These are phyloP conservation scores for Scedosporium apiospermum DNA, from an alignment of 2,329 filamentous ascomycete species.

Conservation along the genomic window DNA sequence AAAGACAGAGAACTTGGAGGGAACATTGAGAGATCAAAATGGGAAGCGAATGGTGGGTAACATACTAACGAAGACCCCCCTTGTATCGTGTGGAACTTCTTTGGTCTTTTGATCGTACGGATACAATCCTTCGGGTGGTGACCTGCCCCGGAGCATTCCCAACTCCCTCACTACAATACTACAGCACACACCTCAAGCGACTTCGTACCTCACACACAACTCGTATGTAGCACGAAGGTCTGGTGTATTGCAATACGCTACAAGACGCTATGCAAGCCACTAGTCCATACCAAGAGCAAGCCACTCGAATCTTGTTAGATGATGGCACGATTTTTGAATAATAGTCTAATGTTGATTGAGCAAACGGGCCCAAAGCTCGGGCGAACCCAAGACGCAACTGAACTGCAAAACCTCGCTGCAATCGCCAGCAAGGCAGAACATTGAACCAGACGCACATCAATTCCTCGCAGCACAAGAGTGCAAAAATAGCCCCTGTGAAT, in stretches of 20 bases:
- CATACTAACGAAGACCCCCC: too few species aligned
- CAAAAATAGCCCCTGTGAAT: neutral
- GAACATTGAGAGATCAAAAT: too few species aligned
- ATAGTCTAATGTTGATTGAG: neutral
- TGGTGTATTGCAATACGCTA: neutral
- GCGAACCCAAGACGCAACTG: too few species aligned
- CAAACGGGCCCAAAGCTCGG: neutral
- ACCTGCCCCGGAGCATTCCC: too few species aligned
- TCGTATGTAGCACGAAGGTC: neutral
- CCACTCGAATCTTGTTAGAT: neutral
- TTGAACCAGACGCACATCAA: neutral
- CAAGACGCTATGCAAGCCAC: neutral
- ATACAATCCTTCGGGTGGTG: too few species aligned
- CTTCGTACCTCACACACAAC: too few species aligned
- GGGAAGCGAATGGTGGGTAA: too few species aligned
- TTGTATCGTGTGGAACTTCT: too few species aligned
- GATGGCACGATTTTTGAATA: neutral
- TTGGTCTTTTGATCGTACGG: too few species aligned
- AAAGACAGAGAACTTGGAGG: too few species aligned
- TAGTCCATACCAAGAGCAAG: neutral
- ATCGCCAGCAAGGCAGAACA: neutral
- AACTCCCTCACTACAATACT: too few species aligned
- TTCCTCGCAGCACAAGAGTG: neutral
- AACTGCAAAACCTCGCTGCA: neutral
- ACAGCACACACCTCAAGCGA: too few species aligned